Evolutionary conservation across 2,329 filamentous ascomycete genomes (phyloP), one percentile per base, ranked within the genome.

Genomic region (Phialophora tarda): DNA sequence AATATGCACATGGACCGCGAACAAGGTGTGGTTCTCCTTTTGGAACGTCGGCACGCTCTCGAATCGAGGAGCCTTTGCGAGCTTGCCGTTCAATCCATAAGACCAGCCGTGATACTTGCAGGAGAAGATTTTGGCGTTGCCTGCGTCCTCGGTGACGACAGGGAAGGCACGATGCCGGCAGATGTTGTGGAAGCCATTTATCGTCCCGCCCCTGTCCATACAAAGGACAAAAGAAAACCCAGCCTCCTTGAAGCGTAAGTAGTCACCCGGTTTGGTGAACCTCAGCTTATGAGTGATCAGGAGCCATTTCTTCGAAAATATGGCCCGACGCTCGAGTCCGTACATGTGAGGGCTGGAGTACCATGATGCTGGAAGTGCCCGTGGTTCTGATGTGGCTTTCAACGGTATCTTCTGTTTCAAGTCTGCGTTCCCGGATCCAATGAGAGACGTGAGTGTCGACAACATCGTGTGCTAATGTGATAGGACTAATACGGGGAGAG

Each of bases 61-160:
- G 71, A 86, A 89, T 2, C 83, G 80, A 0, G 86, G 86, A 1
- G 86, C 86, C 73, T 88, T 88, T 23, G 85, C 82, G 2, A 88
- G 78, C 56, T 85, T 83, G 8, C 86, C 86, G 38, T 79, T 82
- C 1, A 86, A 77, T 38, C 85, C 83, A 66, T 88, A 88, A 1
- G 84, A 86, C 86, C 86, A 89, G 51, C 85, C 86, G 72, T 88
- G 86, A 72, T 88, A 88, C 65, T 83, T 83, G 78, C 86, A 89
- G 0, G 82, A 78, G 32, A 89, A 80, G 34, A 88, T 82, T 69
- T 76, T 67, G 21, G 67, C 57, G 12, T 61, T 64, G 14, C 70
- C 70, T 30, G 59, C 21, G 11, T 68, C 61, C 47, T 66, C 48
- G 5, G 32, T 80, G 17, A 87, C 84, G 4, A 89, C 81, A 0